phyloP scores from a whole-genome alignment of 768 basidiomycete genomes.

The Macrolepiota albuminosa region DNA sequence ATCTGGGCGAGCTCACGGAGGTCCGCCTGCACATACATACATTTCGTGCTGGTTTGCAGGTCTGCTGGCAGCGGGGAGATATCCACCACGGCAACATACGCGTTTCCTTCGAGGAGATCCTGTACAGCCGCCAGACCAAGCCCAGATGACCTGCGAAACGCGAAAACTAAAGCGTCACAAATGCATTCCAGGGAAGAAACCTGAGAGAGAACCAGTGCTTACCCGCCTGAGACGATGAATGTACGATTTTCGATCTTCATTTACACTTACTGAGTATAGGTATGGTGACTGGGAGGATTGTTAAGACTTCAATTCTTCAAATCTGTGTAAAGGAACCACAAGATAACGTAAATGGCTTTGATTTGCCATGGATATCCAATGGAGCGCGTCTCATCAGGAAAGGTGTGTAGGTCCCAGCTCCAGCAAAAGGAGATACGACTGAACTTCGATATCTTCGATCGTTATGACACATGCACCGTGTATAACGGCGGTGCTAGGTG shows the following conservation, averaged over 20 bases:
- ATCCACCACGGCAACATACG: conserved; percentile 51
- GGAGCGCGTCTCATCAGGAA: background rate
- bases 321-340: background rate
- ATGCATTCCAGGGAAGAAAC: background rate
- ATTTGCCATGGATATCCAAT: background rate
- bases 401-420: background rate
- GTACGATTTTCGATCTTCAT: conserved; percentile 1
- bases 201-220: background rate
- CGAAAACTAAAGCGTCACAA: background rate
- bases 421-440: background rate
- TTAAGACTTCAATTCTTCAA: background rate
- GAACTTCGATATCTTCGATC: background rate
- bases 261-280: background rate
- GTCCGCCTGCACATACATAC: conserved; percentile 38
- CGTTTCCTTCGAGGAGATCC: conserved; percentile 37
- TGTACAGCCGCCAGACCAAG: conserved; percentile 50
- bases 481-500: background rate
- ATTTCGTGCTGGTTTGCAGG: conserved; percentile 18
- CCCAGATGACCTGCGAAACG: conserved; percentile 43
- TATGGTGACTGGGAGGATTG: background rate
- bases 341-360: background rate
- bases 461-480: background rate
- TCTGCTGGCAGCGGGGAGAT: conserved; percentile 30
- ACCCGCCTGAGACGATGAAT: conserved; percentile 1
- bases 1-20: conserved; percentile 34